Evolutionary conservation across 163 green algal genomes (phyloP).

Genomic region (Volvox carteri): DNA sequence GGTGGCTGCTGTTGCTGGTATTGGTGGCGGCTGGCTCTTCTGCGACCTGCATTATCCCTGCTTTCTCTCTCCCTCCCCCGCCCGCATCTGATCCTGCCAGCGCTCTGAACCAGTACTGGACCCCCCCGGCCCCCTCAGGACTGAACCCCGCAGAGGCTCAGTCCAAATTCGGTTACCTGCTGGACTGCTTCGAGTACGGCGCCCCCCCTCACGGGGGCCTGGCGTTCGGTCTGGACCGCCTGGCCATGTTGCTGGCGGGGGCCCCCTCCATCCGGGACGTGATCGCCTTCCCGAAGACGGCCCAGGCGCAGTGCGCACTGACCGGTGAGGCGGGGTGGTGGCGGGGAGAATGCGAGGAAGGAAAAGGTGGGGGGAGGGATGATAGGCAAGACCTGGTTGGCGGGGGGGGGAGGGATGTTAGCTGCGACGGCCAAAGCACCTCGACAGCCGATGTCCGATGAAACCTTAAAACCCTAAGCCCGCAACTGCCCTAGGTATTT

Average conservation of each 20-base stretch:
- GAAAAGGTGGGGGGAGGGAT: neutral
- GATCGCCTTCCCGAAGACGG: constrained; percentile 99
- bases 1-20: no score
- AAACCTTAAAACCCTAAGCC: no score
- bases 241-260: constrained; percentile 61
- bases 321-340: constrained; percentile 67
- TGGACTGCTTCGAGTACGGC: constrained; percentile 94
- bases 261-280: constrained; percentile 95
- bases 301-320: constrained; percentile 89
- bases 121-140: constrained; percentile 62
- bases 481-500: no score
- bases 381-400: neutral
- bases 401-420: neutral
- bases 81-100: no score
- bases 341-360: neutral
- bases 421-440: no score
- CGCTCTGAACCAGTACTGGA: no score
- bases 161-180: constrained; percentile 97
- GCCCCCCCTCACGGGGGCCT: constrained; percentile 96
- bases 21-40: no score
- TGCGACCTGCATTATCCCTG: no score
- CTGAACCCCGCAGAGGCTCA: constrained; percentile 82
- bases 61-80: neutral
- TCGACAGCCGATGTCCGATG: no score
- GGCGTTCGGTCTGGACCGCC: constrained; percentile 90